Percentiles rank a stretch among this genome's conserved stretches.
Conservation (phyloP, 805 yeast genomes). For the Yarrowia sp. region DNA sequence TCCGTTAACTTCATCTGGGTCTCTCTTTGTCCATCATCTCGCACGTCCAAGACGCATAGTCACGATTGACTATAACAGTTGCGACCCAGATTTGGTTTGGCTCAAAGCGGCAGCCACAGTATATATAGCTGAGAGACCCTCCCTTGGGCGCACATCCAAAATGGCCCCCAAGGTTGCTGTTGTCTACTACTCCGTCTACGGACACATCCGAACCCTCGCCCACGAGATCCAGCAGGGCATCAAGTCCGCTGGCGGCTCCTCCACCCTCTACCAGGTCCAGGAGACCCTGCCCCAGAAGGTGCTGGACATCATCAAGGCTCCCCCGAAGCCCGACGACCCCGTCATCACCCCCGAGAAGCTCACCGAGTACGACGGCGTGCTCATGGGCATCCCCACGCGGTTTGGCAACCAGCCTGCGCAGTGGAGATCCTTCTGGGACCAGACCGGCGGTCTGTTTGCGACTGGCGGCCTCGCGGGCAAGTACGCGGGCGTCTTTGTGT, state of each 20-base stretch:
- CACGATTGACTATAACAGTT: background rate
- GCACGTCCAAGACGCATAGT: background rate
- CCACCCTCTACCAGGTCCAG: slow-evolving; percentile 72
- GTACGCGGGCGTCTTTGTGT: slow-evolving; percentile 69
- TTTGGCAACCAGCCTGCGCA: slow-evolving; percentile 76
- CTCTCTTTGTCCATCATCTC: background rate
- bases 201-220: slow-evolving; percentile 70
- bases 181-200: slow-evolving; percentile 76
- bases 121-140: too few species aligned
- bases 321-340: slow-evolving; percentile 49
- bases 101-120: background rate
- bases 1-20: too few species aligned
- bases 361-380: slow-evolving; percentile 63
- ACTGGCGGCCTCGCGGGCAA: slow-evolving; percentile 67
- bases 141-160: background rate
- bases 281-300: slow-evolving; percentile 70
- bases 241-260: slow-evolving; percentile 64
- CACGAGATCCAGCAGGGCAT: slow-evolving; percentile 67
- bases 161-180: slow-evolving; percentile 58
- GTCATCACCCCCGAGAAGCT: slow-evolving; percentile 57
- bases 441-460: slow-evolving; percentile 76
- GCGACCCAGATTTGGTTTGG: background rate
- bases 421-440: slow-evolving; percentile 72
- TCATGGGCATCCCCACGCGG: slow-evolving; percentile 80
- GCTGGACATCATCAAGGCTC: slow-evolving; percentile 61